A percentile compares a stretch with the other conserved stretches of the same genome.
Evolutionary conservation across 2,329 filamentous ascomycete genomes (phyloP).

Genomic region (Fusarium incarnatum): DNA sequence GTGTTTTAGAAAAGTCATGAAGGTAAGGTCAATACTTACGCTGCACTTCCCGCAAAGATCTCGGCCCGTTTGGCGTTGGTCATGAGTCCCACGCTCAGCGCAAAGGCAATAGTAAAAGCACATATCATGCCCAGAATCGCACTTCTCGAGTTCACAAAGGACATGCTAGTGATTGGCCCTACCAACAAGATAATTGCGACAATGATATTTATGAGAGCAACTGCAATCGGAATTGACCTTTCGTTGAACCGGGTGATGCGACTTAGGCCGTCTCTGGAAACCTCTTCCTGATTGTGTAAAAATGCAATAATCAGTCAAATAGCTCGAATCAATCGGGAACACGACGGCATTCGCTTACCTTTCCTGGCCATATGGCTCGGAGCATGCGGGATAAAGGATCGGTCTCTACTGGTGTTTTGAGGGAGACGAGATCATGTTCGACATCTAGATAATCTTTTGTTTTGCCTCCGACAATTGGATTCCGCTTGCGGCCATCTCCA

Average conservation of each 20-base stretch:
- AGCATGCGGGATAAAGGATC: neutral
- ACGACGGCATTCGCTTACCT: neutral
- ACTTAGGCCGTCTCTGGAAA: neutral
- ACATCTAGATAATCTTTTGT: conserved; percentile 1
- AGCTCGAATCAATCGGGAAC: rapidly evolving
- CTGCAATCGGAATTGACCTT: neutral
- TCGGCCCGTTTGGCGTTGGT: conserved; percentile 15
- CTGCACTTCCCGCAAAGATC: conserved; percentile 21
- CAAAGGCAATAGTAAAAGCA: conserved; percentile 3
- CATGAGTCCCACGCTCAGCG: conserved; percentile 5
- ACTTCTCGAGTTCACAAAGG: neutral
- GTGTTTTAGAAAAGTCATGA: too few relatives aligned
- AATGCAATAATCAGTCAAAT: neutral
- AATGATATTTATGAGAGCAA: neutral
- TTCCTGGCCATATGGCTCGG: neutral
- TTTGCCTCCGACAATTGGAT: neutral
- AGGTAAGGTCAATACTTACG: neutral
- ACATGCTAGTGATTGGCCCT: neutral
- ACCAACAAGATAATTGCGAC: neutral
- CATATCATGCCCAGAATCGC: conserved; percentile 19
- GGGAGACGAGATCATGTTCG: neutral
- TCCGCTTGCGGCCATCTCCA: rapidly evolving
- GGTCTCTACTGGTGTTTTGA: neutral
- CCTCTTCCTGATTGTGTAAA: neutral
- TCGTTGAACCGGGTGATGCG: conserved; percentile 1